Base-by-base conservation (phyloP, 1,284 basidiomycete species). In the Hemileia vastatrix region DNA sequence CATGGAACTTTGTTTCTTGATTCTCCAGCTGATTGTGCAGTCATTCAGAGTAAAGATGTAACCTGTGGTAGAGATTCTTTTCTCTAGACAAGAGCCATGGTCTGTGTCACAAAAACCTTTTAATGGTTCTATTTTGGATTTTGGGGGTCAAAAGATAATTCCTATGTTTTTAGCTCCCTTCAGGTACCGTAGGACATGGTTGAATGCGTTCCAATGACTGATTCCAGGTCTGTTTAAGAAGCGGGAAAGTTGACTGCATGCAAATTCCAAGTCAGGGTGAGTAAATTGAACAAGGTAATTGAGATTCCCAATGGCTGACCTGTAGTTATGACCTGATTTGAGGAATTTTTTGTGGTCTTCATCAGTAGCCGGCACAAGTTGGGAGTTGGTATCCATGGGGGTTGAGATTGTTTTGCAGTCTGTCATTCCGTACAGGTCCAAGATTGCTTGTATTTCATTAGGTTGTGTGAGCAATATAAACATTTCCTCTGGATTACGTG, bases 211-310 rank as follows among this genome's bases (percentile, higher is more conserved):
- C 23, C 31, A 4, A 27, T 52, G 24, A 8, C 8, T 27, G 4
- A 4, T 19, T 8, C 15, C 9, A 18, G 11, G 50, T 24, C 8
- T 18, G 8, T 23, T 21, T 4, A 52, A 18, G 18, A 52, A 52
- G 13, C 31, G 50, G 18, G 50, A 52, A 9, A 52, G 23, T 8
- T 27, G 18, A 18, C 19, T 23, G 4, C 8, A 19, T 8, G 15
- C 18, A 24, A 47, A 57, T 9, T 40, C 40, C 9, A 57, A 11
- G 40, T 57, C 43, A 8, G 54, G 54, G 27, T 24, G n/a, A 4
- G 54, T 57, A n/a, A 40, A 57, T 57, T 45, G 44, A 8, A 57
- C 40, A 2, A 57, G 18, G 23, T 47, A 57, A 18, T 57, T 57
- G 2, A 57, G 54, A 5, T 31, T 13, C 3, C 54, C 44, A 2